Evolutionary conservation across 176 grass and related monocot species (phyloP).

Genomic region (Eleusine coracana): DNA sequence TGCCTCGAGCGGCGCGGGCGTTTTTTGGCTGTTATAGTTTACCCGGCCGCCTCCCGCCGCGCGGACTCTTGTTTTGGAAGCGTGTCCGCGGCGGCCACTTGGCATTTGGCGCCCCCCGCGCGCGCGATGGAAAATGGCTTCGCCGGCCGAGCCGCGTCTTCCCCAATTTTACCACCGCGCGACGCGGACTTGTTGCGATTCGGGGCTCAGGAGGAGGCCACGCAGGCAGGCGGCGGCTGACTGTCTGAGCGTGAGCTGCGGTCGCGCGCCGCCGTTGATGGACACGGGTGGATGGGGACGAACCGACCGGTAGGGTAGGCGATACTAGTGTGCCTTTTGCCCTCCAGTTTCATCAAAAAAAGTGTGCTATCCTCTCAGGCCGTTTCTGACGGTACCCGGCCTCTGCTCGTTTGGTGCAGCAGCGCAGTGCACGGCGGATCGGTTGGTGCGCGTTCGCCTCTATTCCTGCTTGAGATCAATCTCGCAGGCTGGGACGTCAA

Average conservation of each 20-base stretch:
- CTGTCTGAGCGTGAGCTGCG: background rate
- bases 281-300: no score
- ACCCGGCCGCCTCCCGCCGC: background rate
- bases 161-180: no score
- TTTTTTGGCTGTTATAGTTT: background rate
- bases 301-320: background rate
- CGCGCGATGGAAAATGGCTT: background rate
- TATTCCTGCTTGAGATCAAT: background rate
- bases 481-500: background rate
- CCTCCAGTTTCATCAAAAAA: no score
- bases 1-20: background rate
- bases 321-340: background rate
- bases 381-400: background rate
- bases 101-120: background rate
- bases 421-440: background rate
- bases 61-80: background rate
- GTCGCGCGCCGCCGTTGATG: conserved; percentile 4
- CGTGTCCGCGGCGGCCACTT: conserved; percentile 2
- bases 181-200: no score
- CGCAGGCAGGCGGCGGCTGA: background rate
- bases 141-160: background rate
- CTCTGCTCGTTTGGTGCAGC: background rate
- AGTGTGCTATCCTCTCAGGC: background rate
- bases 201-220: background rate
- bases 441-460: background rate